A percentile compares a stretch with the other conserved stretches of the same genome.
Evolutionary conservation across 352 stramenopile genomes (phyloP).

Genomic region (Globisporangium mamillatum): DNA sequence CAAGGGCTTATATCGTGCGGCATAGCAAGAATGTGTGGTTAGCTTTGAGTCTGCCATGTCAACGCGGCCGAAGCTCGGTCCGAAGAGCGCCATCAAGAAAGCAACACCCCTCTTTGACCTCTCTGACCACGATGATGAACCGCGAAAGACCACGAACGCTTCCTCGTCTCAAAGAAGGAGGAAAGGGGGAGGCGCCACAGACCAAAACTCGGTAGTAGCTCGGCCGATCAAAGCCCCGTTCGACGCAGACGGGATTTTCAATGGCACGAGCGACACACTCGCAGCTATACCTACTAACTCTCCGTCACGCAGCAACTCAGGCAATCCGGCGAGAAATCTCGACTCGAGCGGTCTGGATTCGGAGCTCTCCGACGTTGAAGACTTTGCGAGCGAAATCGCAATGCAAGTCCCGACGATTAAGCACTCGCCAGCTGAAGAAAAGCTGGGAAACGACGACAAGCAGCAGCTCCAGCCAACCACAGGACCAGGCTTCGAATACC

Average conservation of each 20-base stretch:
- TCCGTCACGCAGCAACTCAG: neutral
- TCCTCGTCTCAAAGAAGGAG: slow-evolving; percentile 20
- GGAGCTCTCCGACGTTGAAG: slow-evolving; percentile 12
- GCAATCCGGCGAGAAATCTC: neutral
- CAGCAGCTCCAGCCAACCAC: neutral
- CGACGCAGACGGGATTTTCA: slow-evolving; percentile 14
- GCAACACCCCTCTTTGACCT: slow-evolving; percentile 41
- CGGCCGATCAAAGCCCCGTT: neutral
- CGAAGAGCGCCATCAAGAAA: slow-evolving; percentile 25
- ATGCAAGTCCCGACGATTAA: neutral
- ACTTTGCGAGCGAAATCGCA: slow-evolving; percentile 12
- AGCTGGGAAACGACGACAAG: neutral
- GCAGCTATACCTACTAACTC: neutral
- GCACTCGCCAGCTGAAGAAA: neutral
- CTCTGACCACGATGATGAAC: slow-evolving; percentile 12
- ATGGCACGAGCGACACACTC: neutral
- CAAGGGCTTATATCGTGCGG: neutral
- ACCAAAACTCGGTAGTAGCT: neutral
- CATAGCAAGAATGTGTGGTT: neutral
- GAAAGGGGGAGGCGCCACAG: slow-evolving; percentile 1
- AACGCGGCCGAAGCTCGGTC: slow-evolving; percentile 18
- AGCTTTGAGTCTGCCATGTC: neutral
- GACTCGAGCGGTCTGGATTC: slow-evolving; percentile 6
- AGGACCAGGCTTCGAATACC: neutral
- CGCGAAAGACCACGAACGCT: neutral